A percentile compares a stretch with the other conserved stretches of the same genome.
Conservation (phyloP, 352 stramenopile species). For the Blastocystis hominis region DNA sequence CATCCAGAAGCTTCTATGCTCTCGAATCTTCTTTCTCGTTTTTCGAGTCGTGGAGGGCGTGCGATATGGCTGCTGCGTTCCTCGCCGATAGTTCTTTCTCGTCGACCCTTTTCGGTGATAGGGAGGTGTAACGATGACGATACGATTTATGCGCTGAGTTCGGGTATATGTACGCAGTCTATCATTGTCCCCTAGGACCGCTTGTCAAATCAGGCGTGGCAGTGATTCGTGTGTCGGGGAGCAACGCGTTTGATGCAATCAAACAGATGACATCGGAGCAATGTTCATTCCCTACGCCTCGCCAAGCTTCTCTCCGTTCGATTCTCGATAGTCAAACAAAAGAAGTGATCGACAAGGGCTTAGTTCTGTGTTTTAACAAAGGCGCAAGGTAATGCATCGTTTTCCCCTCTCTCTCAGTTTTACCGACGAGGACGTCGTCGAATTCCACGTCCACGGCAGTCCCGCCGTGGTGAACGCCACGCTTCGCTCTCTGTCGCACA, state of each 20-base stretch:
- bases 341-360: constrained; percentile 71
- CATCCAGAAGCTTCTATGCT: background rate
- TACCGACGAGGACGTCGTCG: constrained; percentile 73
- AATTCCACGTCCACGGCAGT: constrained; percentile 76
- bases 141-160: constrained; percentile 76
- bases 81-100: too few relatives aligned
- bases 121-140: constrained; percentile 60
- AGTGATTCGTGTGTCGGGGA: constrained; percentile 72
- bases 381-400: constrained; percentile 66
- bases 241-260: constrained; percentile 43
- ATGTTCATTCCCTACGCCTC: background rate
- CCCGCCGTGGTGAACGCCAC: constrained; percentile 71
- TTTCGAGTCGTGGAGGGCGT: background rate
- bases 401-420: constrained; percentile 62
- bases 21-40: background rate
- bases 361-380: constrained; percentile 70
- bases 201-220: constrained; percentile 71
- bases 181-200: background rate
- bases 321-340: constrained; percentile 71
- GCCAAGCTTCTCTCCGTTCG: constrained; percentile 62
- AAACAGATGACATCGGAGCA: background rate
- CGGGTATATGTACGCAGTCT: constrained; percentile 61
- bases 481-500: constrained; percentile 66
- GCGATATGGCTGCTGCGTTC: background rate
- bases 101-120: background rate